Base-by-base conservation (phyloP, 1,284 basidiomycete genomes). In the Heterobasidion parviporum region DNA sequence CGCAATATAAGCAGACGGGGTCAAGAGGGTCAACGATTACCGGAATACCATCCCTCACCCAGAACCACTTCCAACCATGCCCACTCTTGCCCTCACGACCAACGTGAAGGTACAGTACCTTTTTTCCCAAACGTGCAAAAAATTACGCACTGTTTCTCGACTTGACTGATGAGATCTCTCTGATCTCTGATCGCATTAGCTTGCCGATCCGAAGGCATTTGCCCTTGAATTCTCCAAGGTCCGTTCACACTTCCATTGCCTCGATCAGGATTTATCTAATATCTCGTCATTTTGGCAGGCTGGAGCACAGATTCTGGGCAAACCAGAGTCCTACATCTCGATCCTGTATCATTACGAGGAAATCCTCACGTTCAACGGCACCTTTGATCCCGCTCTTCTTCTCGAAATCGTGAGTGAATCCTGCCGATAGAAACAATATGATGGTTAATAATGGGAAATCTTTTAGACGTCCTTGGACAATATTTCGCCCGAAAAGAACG, bases 171-270 rank as follows among this genome's bases (percentile, higher is more conserved):
- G 26, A 26, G 26, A 26, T 26, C 26, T 26, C 26, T 26, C 4
- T 26, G 26, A 26, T 26, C 26, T 26, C 26, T 5, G 26, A 16
- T 32, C 52, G 26, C 41, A 48, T 33, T 41, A 80, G 79, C 61
- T 82, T 59, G 57, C 65, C n/a, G 75, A 83, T 59, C 65, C 74
- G 45, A 81, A 78, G 64, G 73, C 70, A 2, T 83, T 86, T 57
- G 68, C 75, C 33, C 68, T 76, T n/a, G 77, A 82, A 58, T 78
- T 88, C 63, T 85, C 83, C 56, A 79, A 81, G 76, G 83, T 80
- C 56, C 41, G 55, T 57, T 9, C 45, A 49, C 56, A 16, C 45
- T 15, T 32, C n/a, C 34, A 32, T 34, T 35, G 49, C 41, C 10
- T 8, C 48, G 33, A 51, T 54, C 45, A 10, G 18, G 32, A n/a